phyloP scores from a whole-genome alignment of 1,139 yeast genomes.

The Pneumocystis sp. region DNA sequence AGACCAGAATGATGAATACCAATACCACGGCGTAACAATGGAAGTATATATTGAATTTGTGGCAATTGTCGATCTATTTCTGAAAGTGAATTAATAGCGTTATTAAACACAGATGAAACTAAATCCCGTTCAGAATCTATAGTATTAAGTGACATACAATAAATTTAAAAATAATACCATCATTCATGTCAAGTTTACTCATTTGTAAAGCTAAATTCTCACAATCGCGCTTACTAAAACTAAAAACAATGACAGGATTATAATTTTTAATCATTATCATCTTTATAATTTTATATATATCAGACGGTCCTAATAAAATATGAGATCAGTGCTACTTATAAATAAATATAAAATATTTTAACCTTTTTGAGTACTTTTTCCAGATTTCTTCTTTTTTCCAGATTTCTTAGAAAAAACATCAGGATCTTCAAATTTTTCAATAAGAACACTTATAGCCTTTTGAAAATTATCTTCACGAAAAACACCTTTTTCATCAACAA shows the following conservation, averaged over 20 bases:
- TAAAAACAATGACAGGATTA: conserved; percentile 95
- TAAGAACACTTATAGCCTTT: conserved; percentile 90
- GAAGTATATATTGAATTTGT: conserved; percentile 80
- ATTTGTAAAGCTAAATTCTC: conserved; percentile 84
- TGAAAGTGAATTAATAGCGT: conserved; percentile 75
- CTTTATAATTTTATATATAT: conserved; percentile 89
- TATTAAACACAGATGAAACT: conserved; percentile 70
- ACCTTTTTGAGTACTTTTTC: conserved; percentile 68
- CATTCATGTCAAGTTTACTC: conserved; percentile 87
- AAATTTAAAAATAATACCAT: conserved; percentile 18
- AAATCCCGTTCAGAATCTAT: conserved; percentile 71
- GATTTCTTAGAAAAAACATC: conserved; percentile 33
- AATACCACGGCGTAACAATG: conserved; percentile 80
- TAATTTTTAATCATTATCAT: conserved; percentile 94
- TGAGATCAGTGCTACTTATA: conserved; percentile 6
- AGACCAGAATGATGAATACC: conserved; percentile 98
- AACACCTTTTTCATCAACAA: conserved; percentile 91
- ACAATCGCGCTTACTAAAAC: conserved; percentile 92
- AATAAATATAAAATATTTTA: conserved; percentile 18
- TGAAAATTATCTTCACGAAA: conserved; percentile 96
- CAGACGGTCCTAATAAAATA: conserved; percentile 40
- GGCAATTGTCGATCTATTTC: conserved; percentile 86
- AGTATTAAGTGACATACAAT: conserved; percentile 19
- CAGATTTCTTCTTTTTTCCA: conserved; percentile 72
- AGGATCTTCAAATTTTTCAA: conserved; percentile 70